These are phyloP conservation scores for Calocybe cyanea DNA, from an alignment of 768 basidiomycete species.

Conservation along the genomic window DNA sequence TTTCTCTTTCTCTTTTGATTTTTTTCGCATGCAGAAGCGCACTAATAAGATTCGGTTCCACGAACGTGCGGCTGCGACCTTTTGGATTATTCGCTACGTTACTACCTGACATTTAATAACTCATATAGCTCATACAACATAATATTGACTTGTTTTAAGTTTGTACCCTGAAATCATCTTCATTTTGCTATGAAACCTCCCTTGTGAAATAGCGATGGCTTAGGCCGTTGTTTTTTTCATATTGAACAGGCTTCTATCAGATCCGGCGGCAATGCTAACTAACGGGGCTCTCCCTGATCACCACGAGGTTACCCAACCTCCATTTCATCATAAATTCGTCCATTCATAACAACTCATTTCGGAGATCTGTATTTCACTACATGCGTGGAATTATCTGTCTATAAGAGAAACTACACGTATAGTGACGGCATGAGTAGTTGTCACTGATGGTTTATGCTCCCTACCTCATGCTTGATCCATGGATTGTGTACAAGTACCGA, in stretches of 20 bases:
- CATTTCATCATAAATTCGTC: background rate
- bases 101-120: background rate
- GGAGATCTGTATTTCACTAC: too few relatives aligned
- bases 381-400: too few relatives aligned
- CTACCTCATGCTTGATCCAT: background rate
- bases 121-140: background rate
- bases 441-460: background rate
- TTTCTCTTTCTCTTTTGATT: too few relatives aligned
- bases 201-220: too few relatives aligned
- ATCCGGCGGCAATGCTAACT: constrained; percentile 18
- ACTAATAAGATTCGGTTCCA: too few relatives aligned
- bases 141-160: background rate
- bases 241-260: constrained; percentile 7
- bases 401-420: background rate
- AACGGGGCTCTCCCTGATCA: constrained; percentile 2
- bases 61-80: too few relatives aligned
- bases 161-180: background rate
- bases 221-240: too few relatives aligned
- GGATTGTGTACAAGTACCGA: background rate
- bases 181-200: too few relatives aligned
- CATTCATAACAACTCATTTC: too few relatives aligned
- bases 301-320: background rate
- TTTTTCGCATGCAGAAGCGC: too few relatives aligned
- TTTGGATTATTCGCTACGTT: background rate
- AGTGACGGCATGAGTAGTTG: background rate